A percentile compares a stretch with the other conserved stretches of the same genome.
These are phyloP conservation scores for Cryptosporidium bovis DNA, from an alignment of 169 alveolate genomes.

Conservation along the genomic window DNA sequence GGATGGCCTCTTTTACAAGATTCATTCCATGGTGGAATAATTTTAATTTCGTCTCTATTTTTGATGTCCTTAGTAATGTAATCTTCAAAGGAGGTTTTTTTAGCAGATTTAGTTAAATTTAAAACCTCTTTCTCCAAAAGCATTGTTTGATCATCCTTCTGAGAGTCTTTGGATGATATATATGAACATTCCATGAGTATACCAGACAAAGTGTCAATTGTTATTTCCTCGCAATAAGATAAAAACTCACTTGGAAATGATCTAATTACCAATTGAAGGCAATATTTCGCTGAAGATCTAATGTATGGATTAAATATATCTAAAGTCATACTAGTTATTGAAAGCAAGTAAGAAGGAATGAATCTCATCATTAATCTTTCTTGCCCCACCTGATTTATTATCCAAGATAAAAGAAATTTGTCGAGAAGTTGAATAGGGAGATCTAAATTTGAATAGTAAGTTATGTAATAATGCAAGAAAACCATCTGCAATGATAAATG, in stretches of 20 bases:
- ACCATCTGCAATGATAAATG: constrained; percentile 64
- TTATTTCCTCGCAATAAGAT: constrained; percentile 65
- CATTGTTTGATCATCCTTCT: not conserved
- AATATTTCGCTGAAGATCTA: constrained; percentile 65
- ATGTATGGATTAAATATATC: constrained; percentile 68
- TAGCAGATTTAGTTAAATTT: not conserved
- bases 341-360: constrained; percentile 60
- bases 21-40: constrained; percentile 72
- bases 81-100: not conserved
- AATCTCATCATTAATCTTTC: constrained; percentile 21
- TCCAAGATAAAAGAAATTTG: constrained; percentile 59
- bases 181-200: constrained; percentile 28
- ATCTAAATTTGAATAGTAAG: constrained; percentile 65
- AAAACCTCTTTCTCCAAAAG: constrained; percentile 34
- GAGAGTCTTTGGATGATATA: not conserved
- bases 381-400: constrained; percentile 35
- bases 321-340: constrained; percentile 65
- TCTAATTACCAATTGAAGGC: constrained; percentile 66
- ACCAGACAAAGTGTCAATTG: constrained; percentile 68
- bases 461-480: constrained; percentile 53
- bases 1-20: constrained; percentile 73
- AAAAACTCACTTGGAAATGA: constrained; percentile 61
- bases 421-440: constrained; percentile 58
- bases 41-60: not conserved
- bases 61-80: constrained; percentile 16